Conservation (phyloP, 1,284 basidiomycete genomes). For the Cryptococcus sp. region DNA sequence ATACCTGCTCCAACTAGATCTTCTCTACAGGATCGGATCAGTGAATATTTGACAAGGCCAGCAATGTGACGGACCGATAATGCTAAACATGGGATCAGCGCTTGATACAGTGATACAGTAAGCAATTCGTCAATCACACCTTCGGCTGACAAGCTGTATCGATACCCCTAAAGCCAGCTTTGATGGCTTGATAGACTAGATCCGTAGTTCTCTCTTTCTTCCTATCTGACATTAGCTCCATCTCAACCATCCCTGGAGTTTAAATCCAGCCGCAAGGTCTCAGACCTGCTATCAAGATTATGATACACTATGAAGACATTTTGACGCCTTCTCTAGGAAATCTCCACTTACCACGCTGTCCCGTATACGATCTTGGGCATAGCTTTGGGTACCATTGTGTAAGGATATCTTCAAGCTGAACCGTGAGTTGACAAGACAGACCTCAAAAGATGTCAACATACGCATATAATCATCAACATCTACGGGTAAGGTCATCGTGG, state of each 20-base stretch:
- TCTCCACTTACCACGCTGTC: conserved; percentile 57
- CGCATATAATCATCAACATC: too few species aligned
- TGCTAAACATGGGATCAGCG: conserved; percentile 53
- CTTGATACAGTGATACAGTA: not conserved
- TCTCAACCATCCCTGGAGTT: too few species aligned
- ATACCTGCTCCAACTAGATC: conserved; percentile 71
- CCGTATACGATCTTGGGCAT: conserved; percentile 60
- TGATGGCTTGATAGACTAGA: conserved; percentile 64
- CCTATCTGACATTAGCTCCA: conserved; percentile 40
- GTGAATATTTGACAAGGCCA: not conserved
- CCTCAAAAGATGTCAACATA: too few species aligned
- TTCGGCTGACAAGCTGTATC: conserved; percentile 72
- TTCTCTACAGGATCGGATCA: conserved; percentile 53
- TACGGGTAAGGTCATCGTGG: too few species aligned
- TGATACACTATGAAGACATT: not conserved
- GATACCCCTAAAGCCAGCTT: conserved; percentile 69
- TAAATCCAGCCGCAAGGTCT: too few species aligned
- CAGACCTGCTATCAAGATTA: not conserved
- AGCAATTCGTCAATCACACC: conserved; percentile 47
- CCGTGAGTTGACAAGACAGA: too few species aligned
- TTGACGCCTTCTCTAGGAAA: conserved; percentile 20
- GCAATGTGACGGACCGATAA: conserved; percentile 54
- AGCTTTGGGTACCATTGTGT: not conserved
- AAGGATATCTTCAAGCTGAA: too few species aligned
- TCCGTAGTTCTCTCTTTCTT: conserved; percentile 66